Evolutionary conservation across 192 early-diverging fungal species (phyloP).

Genomic region (Backusella australiensis): DNA sequence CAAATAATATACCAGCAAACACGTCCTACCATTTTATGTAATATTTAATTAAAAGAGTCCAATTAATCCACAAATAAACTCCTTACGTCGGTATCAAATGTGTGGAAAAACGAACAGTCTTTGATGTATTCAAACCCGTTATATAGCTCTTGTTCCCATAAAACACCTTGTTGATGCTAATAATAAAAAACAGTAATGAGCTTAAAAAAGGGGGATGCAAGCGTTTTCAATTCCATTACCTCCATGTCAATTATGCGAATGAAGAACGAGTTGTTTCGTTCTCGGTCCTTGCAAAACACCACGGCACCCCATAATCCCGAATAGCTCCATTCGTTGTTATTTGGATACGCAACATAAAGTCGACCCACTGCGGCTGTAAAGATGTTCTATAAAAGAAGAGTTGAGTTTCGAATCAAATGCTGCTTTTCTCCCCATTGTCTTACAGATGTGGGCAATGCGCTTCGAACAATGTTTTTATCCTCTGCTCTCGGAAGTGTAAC

Average conservation of each 20-base stretch:
- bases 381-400: constrained; percentile 61
- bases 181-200: not conserved
- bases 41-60: not conserved
- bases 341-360: constrained; percentile 70
- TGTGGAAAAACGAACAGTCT: constrained; percentile 67
- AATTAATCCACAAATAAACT: not conserved
- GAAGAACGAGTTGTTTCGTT: constrained; percentile 62
- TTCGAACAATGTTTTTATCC: constrained; percentile 31
- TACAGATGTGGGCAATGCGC: constrained; percentile 31
- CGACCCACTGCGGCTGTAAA: constrained; percentile 73
- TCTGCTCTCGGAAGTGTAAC: constrained; percentile 26
- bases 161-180: constrained; percentile 49
- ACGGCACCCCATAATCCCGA: constrained; percentile 68
- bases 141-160: constrained; percentile 84
- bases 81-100: constrained; percentile 66
- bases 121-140: constrained; percentile 65
- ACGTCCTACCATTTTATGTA: constrained; percentile 37
- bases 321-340: constrained; percentile 65
- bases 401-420: not conserved
- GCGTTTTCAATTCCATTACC: constrained; percentile 16
- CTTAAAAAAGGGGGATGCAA: not conserved
- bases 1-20: constrained; percentile 68
- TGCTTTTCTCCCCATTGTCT: not conserved
- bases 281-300: constrained; percentile 64
- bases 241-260: constrained; percentile 64